A percentile compares a stretch with the other conserved stretches of the same genome.
Conservation (phyloP, 257 asterid genomes). For the Echites panduratus region DNA sequence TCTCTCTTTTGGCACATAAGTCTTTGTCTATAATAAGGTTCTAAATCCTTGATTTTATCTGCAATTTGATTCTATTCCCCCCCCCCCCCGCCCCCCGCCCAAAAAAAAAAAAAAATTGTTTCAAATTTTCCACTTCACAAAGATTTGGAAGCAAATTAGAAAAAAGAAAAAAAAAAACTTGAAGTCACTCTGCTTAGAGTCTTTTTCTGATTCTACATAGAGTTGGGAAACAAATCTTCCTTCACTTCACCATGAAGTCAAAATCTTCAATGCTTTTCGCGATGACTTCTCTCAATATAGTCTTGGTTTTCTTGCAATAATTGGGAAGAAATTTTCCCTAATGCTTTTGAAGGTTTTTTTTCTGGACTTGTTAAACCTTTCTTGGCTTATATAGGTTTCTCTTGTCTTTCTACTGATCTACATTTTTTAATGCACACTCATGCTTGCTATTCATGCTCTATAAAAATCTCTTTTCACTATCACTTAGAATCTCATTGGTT, state of each 20-base stretch:
- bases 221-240: neutral
- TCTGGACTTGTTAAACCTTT: neutral
- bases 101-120: no score
- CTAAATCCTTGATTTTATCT: neutral
- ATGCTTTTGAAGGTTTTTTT: neutral
- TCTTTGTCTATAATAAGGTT: neutral
- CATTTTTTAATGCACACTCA: neutral
- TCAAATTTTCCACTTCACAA: neutral
- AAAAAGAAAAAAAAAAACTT: neutral
- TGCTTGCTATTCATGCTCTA: neutral
- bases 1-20: neutral
- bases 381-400: neutral
- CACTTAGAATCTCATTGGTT: neutral
- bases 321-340: neutral
- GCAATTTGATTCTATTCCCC: neutral
- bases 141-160: neutral
- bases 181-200: neutral
- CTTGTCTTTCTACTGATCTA: neutral
- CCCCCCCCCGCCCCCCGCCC: no score
- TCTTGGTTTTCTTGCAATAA: neutral
- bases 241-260: neutral
- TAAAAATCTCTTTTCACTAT: neutral
- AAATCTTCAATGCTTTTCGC: neutral
- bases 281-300: neutral
- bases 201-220: neutral